Conservation (phyloP, 2,329 filamentous ascomycete genomes). For the Phyllachora maydis region DNA sequence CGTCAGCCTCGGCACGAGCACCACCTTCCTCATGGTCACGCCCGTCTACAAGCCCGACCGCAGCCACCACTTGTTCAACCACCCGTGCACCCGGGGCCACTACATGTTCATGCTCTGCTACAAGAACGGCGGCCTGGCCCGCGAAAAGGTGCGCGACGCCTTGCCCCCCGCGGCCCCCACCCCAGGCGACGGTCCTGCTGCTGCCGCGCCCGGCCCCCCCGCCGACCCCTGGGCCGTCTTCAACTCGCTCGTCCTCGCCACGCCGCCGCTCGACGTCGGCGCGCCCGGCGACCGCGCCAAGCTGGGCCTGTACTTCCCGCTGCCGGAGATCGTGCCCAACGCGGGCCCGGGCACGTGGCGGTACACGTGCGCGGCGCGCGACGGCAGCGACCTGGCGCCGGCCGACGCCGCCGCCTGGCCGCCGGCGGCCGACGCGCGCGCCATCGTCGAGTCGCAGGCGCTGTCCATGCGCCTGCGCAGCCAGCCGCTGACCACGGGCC, state of each 20-base stretch:
- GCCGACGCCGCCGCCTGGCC: constrained; percentile 20
- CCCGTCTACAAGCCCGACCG: constrained; percentile 78
- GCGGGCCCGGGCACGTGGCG: constrained; percentile 73
- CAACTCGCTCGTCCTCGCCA: constrained; percentile 49
- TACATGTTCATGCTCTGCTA: constrained; percentile 99
- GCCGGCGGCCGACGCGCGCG: constrained; percentile 54
- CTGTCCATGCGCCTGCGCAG: constrained; percentile 78
- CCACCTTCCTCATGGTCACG: constrained; percentile 95
- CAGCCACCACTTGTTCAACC: constrained; percentile 94
- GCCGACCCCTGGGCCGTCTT: constrained; percentile 56
- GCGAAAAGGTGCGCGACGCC: constrained; percentile 71
- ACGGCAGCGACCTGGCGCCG: constrained; percentile 26
- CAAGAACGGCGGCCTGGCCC: constrained; percentile 89
- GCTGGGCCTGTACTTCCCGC: constrained; percentile 83
- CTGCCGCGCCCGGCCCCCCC: too few species aligned
- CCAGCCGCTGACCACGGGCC: constrained; percentile 35
- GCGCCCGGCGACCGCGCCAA: constrained; percentile 40
- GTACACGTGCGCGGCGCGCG: constrained; percentile 37
- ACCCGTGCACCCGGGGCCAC: constrained; percentile 71
- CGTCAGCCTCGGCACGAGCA: constrained; percentile 84
- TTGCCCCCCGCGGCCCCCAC: constrained; percentile 35
- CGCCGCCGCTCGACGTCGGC: constrained; percentile 47
- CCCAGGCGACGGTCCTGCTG: too few species aligned
- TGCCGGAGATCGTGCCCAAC: constrained; percentile 91
- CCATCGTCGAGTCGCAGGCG: constrained; percentile 88